Conservation (phyloP, 2,329 filamentous ascomycete genomes). For the Lasiodiplodia gonubiensis region DNA sequence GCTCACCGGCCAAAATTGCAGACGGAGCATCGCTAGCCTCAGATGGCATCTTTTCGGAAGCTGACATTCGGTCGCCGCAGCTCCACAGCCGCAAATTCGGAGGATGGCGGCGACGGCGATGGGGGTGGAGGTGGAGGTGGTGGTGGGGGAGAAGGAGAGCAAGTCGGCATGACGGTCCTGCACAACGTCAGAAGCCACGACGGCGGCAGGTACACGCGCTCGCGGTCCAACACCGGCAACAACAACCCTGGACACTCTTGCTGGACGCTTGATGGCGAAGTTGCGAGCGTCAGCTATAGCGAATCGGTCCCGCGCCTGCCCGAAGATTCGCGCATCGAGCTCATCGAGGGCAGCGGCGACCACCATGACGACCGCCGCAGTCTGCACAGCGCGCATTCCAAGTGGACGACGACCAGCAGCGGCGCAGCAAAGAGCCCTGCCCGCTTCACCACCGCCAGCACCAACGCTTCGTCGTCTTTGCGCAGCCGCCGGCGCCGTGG, state of each 20-base stretch:
- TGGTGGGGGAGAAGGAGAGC: background rate
- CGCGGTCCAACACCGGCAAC: background rate
- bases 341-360: background rate
- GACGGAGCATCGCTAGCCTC: background rate
- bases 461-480: background rate
- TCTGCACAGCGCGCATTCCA: conserved; percentile 5
- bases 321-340: conserved; percentile 14
- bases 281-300: conserved; percentile 17
- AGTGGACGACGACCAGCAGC: background rate
- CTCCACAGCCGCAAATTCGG: background rate
- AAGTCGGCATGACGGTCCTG: conserved; percentile 28
- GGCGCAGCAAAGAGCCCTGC: background rate
- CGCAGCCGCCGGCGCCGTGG: background rate
- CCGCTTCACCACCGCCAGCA: background rate
- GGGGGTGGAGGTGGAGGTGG: background rate
- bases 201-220: background rate
- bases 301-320: conserved; percentile 8
- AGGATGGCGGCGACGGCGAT: background rate
- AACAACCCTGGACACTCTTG: background rate
- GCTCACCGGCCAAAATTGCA: background rate
- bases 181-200: background rate
- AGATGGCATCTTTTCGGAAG: conserved; percentile 8
- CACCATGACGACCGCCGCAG: conserved; percentile 3
- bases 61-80: background rate
- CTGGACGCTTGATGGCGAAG: background rate